Conservation (phyloP, 1,284 basidiomycete genomes). For the Ganoderma leucocontextum region DNA sequence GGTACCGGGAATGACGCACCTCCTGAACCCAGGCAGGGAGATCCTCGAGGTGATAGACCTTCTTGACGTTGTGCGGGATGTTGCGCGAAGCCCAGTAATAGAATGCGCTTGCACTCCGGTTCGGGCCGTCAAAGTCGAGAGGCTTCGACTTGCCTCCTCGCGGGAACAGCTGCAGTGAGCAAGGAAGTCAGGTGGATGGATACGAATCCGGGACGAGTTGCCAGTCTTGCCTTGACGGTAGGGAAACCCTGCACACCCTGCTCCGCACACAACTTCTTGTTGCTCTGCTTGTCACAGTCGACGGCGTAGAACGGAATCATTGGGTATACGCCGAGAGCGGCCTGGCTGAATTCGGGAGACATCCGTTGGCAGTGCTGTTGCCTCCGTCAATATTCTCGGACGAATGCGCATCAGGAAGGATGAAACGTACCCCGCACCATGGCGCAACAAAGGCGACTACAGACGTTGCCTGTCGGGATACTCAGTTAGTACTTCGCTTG, state of each 20-base stretch:
- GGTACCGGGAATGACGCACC: constrained; percentile 48
- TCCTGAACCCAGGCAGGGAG: constrained; percentile 69
- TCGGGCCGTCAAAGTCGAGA: constrained; percentile 73
- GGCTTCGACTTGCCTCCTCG: constrained; percentile 71
- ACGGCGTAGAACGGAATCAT: constrained; percentile 90
- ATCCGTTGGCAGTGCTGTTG: constrained; percentile 87
- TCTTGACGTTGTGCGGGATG: constrained; percentile 74
- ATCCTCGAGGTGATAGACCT: constrained; percentile 67
- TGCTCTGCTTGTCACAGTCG: constrained; percentile 88
- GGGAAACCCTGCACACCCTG: constrained; percentile 95
- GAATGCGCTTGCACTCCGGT: constrained; percentile 78
- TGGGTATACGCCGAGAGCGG: constrained; percentile 81
- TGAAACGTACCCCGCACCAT: constrained; percentile 81
- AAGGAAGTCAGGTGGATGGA: constrained; percentile 7
- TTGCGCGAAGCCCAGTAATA: constrained; percentile 81
- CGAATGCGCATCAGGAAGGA: neutral
- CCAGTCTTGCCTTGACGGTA: constrained; percentile 75
- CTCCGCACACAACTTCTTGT: constrained; percentile 84
- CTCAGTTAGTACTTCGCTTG: constrained; percentile 7
- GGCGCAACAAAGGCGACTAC: constrained; percentile 91
- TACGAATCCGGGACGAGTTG: constrained; percentile 9
- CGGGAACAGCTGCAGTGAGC: constrained; percentile 69
- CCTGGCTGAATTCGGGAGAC: constrained; percentile 87
- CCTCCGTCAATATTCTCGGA: constrained; percentile 12
- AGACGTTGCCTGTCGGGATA: constrained; percentile 62